Evolutionary conservation across 176 grass and related monocot species (phyloP).

Genomic region (Puccinellia tenuiflora): DNA sequence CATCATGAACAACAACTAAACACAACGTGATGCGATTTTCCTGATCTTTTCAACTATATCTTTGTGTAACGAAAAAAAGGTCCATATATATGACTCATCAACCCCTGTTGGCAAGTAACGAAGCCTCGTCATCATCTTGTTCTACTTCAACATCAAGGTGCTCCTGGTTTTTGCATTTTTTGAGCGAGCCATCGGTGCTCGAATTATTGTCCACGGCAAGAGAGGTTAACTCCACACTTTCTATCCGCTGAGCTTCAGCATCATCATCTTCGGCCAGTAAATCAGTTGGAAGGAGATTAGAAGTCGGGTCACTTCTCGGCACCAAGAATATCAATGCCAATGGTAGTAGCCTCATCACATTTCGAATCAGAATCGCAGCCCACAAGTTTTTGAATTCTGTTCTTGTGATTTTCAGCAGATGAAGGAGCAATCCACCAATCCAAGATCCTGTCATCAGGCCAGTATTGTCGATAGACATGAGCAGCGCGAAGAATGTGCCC

Average conservation of each 20-base stretch:
- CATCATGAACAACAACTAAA: slow-evolving; percentile 1
- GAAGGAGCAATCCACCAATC: slow-evolving; percentile 65
- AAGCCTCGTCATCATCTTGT: slow-evolving; percentile 40
- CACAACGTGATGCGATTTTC: neutral
- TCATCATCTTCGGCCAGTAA: slow-evolving; percentile 36
- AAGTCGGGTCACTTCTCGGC: slow-evolving; percentile 54
- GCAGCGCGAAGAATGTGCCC: slow-evolving; percentile 74
- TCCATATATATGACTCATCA: slow-evolving; percentile 22
- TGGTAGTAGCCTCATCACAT: slow-evolving; percentile 61
- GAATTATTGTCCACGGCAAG: slow-evolving; percentile 17
- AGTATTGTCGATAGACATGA: slow-evolving; percentile 85
- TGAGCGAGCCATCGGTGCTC: neutral
- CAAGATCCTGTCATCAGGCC: slow-evolving; percentile 59
- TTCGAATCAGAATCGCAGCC: slow-evolving; percentile 66
- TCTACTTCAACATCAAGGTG: slow-evolving; percentile 9
- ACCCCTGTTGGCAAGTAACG: slow-evolving; percentile 43
- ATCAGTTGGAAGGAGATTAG: slow-evolving; percentile 55
- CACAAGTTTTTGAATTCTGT: slow-evolving; percentile 79
- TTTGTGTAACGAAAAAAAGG: neutral
- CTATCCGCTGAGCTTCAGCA: slow-evolving; percentile 5
- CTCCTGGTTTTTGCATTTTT: slow-evolving; percentile 14
- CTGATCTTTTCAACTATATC: slow-evolving; percentile 7
- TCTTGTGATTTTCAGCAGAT: slow-evolving; percentile 71
- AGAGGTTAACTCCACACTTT: slow-evolving; percentile 45
- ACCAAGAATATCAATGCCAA: slow-evolving; percentile 66